Percentiles rank a stretch among this genome's conserved stretches.
Conservation (phyloP, 305 asterid species). For the Caryopteris hybrid region DNA sequence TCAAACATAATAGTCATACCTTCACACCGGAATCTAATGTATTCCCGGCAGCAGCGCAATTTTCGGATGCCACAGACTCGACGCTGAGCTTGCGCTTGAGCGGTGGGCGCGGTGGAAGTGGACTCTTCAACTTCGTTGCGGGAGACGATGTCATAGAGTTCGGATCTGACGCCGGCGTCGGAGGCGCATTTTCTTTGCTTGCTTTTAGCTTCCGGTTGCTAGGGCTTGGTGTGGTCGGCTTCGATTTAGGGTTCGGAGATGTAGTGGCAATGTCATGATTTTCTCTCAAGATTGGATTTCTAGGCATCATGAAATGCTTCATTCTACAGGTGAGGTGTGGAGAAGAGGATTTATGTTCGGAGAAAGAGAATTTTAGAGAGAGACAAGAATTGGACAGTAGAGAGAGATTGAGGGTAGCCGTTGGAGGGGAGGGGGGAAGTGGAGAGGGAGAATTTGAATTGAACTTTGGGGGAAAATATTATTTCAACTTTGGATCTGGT, state of each 20-base stretch:
- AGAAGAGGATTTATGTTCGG: constrained; percentile 1
- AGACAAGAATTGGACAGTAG: constrained; percentile 14
- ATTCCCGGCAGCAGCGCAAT: constrained; percentile 23
- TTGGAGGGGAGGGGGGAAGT: constrained; percentile 17
- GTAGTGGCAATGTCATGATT: constrained; percentile 35
- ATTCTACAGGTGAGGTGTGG: constrained; percentile 7
- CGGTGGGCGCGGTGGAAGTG: constrained; percentile 93
- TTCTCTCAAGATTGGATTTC: constrained; percentile 54
- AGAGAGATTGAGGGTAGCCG: constrained; percentile 30
- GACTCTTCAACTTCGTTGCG: constrained; percentile 56
- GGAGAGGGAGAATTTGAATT: constrained; percentile 31
- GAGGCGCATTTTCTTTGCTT: constrained; percentile 84
- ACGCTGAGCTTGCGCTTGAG: constrained; percentile 79
- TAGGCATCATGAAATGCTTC: constrained; percentile 64
- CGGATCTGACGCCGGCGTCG: constrained; percentile 47
- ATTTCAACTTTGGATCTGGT: constrained; percentile 26
- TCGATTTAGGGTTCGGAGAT: constrained; percentile 66
- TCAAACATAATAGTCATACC: constrained; percentile 25
- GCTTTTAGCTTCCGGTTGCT: constrained; percentile 51
- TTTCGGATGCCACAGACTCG: constrained; percentile 49
- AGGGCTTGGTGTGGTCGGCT: constrained; percentile 35
- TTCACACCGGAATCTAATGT: constrained; percentile 85
- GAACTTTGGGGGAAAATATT: constrained; percentile 19
- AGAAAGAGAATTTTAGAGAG: constrained; percentile 17
- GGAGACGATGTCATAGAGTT: constrained; percentile 36